phyloP scores from a whole-genome alignment of 257 asterid genomes.

The Solanum acaule region DNA sequence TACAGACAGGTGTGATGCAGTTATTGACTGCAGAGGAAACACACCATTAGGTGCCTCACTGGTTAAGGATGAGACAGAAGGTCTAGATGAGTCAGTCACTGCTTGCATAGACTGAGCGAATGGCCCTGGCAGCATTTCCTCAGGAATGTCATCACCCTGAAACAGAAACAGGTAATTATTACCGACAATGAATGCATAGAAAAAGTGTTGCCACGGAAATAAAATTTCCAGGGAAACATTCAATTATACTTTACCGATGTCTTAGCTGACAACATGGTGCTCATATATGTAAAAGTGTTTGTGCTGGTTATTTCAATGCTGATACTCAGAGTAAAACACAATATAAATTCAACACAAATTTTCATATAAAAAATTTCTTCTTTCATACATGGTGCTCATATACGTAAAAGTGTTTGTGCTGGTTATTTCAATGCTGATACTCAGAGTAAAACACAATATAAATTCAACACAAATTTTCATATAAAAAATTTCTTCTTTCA shows the following conservation, averaged over 20 bases:
- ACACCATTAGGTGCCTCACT: constrained; percentile 5
- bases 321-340: background rate
- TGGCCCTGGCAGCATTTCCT: constrained; percentile 58
- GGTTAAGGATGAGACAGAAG: background rate
- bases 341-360: background rate
- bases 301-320: background rate
- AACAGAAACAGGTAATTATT: background rate
- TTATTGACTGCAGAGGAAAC: background rate
- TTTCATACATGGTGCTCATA: background rate
- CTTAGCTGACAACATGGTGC: background rate
- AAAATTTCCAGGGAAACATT: background rate
- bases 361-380: no score
- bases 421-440: background rate
- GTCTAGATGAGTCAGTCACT: background rate
- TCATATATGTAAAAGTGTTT: background rate
- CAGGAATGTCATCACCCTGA: constrained; percentile 86
- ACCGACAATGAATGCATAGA: background rate
- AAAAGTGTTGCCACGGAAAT: background rate
- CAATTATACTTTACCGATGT: background rate
- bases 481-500: no score
- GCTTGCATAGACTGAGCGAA: constrained; percentile 24
- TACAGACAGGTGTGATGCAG: constrained; percentile 40
- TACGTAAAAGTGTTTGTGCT: background rate
- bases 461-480: background rate
- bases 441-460: background rate